Base-by-base conservation (phyloP, 176 grass and related monocot species). In the Tillandsia fasciculata region DNA sequence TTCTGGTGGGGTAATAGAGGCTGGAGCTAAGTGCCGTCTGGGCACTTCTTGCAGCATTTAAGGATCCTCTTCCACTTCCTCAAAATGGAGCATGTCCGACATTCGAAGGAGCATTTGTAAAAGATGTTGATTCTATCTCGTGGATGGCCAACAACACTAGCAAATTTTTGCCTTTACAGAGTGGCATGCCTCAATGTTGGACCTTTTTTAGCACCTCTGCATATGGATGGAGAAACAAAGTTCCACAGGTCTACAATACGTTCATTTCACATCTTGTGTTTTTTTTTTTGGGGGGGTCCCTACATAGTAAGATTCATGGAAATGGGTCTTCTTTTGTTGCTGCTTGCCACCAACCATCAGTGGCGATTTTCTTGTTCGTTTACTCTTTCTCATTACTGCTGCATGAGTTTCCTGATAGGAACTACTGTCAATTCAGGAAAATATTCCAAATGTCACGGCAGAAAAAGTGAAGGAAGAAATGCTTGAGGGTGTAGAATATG, bases 111-210 rank as follows among this genome's bases (percentile, higher is more conserved):
- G 86, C 93, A 48, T 92, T 97, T 82, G 82, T 97, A 48, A 92
- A 70, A 81, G 74, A 81, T 83, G 56, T 97, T 15, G 76, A 90
- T 82, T 92, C 89, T 63, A 76, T 97, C 77, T 97, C 89, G 51
- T 92, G 86, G 89, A 97, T 97, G 94, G 89, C 79, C 68, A 97
- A 97, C 79, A 97, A 90, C 75, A 87, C 84, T 59, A 81, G 24
- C 57, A 92, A 97, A 75, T 79, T 92, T 66, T 88, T 85, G 11
- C 81, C 84, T 52, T 82, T 57, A 64, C 59, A 87, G 29, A 86
- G 52, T 11, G 75, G 63, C n/a, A 59, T 49, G 64, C 72, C 82
- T 49, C 83, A 92, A 29, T 97, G 89, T 76, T 92, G 94, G 94
- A 97, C 94, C 63, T 90, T 92, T 85, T 97, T 97, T 74, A 97